Percentiles rank a stretch among this genome's conserved stretches.
These are phyloP conservation scores for Peronosclerospora sorghi DNA, from an alignment of 352 stramenopile species.

Conservation along the genomic window DNA sequence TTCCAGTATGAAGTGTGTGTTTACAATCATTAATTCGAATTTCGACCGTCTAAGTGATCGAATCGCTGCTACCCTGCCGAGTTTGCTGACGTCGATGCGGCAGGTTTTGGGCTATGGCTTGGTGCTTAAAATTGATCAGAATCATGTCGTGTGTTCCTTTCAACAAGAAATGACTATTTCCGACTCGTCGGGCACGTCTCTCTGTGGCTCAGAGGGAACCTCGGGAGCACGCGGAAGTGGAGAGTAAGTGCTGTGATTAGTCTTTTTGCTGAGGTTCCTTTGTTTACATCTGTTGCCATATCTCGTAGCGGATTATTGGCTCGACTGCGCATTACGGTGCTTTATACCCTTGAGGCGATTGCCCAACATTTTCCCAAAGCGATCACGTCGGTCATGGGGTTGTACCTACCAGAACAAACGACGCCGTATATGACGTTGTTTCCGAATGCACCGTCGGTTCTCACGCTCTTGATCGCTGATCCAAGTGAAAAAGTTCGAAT, in stretches of 20 bases:
- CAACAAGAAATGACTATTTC: slow-evolving; percentile 45
- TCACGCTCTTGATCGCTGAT: slow-evolving; percentile 69
- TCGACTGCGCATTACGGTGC: slow-evolving; percentile 57
- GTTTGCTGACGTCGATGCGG: slow-evolving; percentile 64
- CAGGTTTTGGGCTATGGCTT: slow-evolving; percentile 68
- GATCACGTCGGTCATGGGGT: slow-evolving; percentile 65
- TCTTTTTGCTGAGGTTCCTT: not conserved
- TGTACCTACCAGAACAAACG: slow-evolving; percentile 75
- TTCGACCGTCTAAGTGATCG: slow-evolving; percentile 46
- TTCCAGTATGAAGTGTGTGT: slow-evolving; percentile 81
- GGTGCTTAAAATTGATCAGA: slow-evolving; percentile 33
- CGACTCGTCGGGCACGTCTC: slow-evolving; percentile 68
- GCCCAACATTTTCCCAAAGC: slow-evolving; percentile 50
- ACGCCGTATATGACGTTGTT: slow-evolving; percentile 79
- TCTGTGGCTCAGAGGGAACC: slow-evolving; percentile 51
- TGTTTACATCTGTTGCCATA: slow-evolving; percentile 1
- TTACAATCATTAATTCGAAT: slow-evolving; percentile 67
- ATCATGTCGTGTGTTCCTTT: slow-evolving; percentile 44
- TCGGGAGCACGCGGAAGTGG: slow-evolving; percentile 21
- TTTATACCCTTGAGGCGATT: slow-evolving; percentile 63
- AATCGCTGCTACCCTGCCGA: slow-evolving; percentile 46
- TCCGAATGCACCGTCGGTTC: slow-evolving; percentile 56
- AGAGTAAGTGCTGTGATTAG: slow-evolving; percentile 30
- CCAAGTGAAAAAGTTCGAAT: slow-evolving; percentile 66
- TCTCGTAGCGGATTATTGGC: slow-evolving; percentile 46